These are phyloP conservation scores for Serendipita sp. DNA, from an alignment of 768 basidiomycete species.

Conservation along the genomic window DNA sequence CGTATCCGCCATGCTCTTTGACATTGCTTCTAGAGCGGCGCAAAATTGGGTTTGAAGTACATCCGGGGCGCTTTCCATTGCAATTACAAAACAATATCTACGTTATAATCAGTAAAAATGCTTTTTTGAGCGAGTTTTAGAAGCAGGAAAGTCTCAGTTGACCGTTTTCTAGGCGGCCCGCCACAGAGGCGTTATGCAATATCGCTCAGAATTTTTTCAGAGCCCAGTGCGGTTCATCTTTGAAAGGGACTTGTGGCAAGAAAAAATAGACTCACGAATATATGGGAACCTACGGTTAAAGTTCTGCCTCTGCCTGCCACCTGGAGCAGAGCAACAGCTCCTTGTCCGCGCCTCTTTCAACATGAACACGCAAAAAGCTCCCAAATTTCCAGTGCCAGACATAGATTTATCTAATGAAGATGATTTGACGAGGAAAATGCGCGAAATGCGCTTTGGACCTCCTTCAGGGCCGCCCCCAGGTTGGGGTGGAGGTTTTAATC, in stretches of 20 bases:
- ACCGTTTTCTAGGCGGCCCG: conserved; percentile 54
- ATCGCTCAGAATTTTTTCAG: conserved; percentile 31
- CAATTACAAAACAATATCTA: not conserved
- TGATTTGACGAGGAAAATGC: not conserved
- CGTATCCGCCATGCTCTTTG: conserved; percentile 41
- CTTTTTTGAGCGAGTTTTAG: not conserved
- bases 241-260: not conserved
- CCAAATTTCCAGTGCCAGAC: not conserved
- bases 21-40: conserved; percentile 37
- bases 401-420: not conserved
- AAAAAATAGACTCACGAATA: not conserved
- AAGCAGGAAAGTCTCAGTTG: conserved; percentile 27
- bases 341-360: not conserved
- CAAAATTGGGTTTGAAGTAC: conserved; percentile 15
- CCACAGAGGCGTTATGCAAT: conserved; percentile 32
- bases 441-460: not conserved
- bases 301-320: not conserved
- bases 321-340: not conserved
- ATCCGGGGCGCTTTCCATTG: not conserved
- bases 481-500: not conserved
- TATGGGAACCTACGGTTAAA: too few species aligned
- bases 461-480: not conserved
- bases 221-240: conserved; percentile 52
- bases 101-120: not conserved
- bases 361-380: not conserved